Conservation (phyloP, 768 basidiomycete species). For the Serpula lacrymans region DNA sequence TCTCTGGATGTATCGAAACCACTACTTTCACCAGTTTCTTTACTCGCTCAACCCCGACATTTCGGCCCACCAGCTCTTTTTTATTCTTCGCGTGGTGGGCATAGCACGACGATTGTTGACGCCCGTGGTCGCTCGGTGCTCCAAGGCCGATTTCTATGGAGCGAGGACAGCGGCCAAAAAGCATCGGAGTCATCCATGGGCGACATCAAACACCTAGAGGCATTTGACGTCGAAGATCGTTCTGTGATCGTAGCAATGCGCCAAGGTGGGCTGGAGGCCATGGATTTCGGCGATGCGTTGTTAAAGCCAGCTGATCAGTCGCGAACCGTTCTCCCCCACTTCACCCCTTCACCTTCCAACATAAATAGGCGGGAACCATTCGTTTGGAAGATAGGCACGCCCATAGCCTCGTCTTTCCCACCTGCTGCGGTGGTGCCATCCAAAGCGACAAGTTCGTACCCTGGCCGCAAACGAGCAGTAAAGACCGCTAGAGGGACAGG, state of each 20-base stretch:
- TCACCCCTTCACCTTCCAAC: slow-evolving; percentile 55
- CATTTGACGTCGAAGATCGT: slow-evolving; percentile 72
- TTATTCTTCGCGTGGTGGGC: slow-evolving; percentile 85
- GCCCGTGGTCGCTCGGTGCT: slow-evolving; percentile 82
- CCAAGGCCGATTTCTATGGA: slow-evolving; percentile 80
- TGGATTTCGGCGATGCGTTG: slow-evolving; percentile 76
- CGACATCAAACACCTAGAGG: slow-evolving; percentile 79
- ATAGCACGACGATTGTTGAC: slow-evolving; percentile 85
- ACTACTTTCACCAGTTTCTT: slow-evolving; percentile 68
- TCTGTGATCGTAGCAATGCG: slow-evolving; percentile 83
- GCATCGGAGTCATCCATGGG: slow-evolving; percentile 53
- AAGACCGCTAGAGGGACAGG: slow-evolving; percentile 45
- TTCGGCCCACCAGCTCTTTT: slow-evolving; percentile 87
- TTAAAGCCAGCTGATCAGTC: slow-evolving; percentile 80
- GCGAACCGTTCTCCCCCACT: slow-evolving; percentile 67
- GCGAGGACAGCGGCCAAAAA: slow-evolving; percentile 43
- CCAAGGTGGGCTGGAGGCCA: slow-evolving; percentile 80
- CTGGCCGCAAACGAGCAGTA: slow-evolving; percentile 50
- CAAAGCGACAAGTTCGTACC: slow-evolving; percentile 37
- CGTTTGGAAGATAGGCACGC: slow-evolving; percentile 81
- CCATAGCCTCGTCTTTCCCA: slow-evolving; percentile 44
- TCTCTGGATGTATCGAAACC: slow-evolving; percentile 48
- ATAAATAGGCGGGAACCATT: slow-evolving; percentile 71
- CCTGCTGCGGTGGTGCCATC: slow-evolving; percentile 38
- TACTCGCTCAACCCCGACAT: slow-evolving; percentile 73